Evolutionary conservation across 2,329 filamentous ascomycete genomes (phyloP).

Genomic region (Sodiomyces alkalinus): DNA sequence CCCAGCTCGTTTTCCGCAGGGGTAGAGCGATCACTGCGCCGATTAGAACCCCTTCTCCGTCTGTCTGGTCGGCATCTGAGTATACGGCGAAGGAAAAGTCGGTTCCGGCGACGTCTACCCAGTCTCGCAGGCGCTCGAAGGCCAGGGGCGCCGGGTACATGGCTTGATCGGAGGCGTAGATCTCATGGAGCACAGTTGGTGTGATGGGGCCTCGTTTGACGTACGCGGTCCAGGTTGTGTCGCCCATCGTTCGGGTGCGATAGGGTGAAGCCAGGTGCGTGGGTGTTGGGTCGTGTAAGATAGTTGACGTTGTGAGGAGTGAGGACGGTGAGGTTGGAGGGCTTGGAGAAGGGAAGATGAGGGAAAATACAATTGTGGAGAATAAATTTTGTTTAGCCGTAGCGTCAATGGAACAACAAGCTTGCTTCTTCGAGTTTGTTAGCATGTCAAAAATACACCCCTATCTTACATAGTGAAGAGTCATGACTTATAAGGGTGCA

Average conservation of each 20-base stretch:
- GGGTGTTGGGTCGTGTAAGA: no score
- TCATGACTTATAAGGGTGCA: no score
- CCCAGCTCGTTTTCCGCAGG: slow-evolving; percentile 12
- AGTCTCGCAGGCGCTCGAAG: slow-evolving; percentile 13
- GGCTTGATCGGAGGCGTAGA: slow-evolving; percentile 15
- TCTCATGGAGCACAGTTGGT: slow-evolving; percentile 6
- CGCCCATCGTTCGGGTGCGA: no score
- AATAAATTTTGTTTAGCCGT: no score
- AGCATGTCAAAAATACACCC: no score
- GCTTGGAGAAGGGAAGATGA: not conserved
- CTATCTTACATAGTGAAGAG: no score
- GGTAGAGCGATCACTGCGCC: slow-evolving; percentile 18
- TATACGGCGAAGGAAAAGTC: slow-evolving; percentile 14
- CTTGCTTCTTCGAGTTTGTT: no score
- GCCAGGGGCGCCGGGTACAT: slow-evolving; percentile 20
- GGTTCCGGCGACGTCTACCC: slow-evolving; percentile 13
- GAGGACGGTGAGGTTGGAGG: no score
- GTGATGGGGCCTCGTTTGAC: slow-evolving; percentile 5
- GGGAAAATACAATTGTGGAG: not conserved
- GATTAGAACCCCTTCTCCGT: no score
- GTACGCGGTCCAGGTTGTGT: not conserved
- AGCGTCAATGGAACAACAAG: no score
- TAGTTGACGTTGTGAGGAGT: no score
- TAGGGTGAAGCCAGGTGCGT: no score
- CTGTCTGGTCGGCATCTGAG: not conserved